A percentile compares a stretch with the other conserved stretches of the same genome.
Evolutionary conservation across 371 early-diverging fungal species (phyloP).

Genomic region (Mucor circinelloides): DNA sequence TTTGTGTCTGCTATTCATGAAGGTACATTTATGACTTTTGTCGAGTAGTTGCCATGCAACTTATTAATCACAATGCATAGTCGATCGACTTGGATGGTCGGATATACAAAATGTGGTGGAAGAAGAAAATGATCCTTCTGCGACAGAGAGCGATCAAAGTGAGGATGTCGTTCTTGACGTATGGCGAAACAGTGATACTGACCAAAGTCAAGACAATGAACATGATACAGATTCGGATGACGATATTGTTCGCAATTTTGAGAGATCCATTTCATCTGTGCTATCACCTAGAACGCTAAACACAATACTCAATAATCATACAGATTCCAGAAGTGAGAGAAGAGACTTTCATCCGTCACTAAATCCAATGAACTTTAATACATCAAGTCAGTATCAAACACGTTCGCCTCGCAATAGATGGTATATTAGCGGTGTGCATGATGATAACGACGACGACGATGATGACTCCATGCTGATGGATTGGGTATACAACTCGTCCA

Average conservation of each 20-base stretch:
- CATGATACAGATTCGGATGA: neutral
- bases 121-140: neutral
- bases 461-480: neutral
- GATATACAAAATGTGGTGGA: neutral
- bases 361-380: neutral
- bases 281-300: neutral
- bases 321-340: no score
- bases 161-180: neutral
- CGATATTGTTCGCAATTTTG: neutral
- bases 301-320: no score
- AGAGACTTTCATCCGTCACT: neutral
- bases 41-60: neutral
- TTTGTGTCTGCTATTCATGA: neutral
- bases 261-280: neutral
- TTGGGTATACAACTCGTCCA: neutral
- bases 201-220: neutral
- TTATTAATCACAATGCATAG: neutral
- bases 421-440: neutral
- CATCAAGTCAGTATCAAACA: neutral
- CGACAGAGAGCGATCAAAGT: neutral
- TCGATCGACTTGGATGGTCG: neutral
- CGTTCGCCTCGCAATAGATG: neutral
- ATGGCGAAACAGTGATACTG: neutral
- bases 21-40: neutral
- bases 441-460: neutral